Base-by-base conservation (phyloP, 306 rosid genomes). In the Notholithocarpus densiflorus region DNA sequence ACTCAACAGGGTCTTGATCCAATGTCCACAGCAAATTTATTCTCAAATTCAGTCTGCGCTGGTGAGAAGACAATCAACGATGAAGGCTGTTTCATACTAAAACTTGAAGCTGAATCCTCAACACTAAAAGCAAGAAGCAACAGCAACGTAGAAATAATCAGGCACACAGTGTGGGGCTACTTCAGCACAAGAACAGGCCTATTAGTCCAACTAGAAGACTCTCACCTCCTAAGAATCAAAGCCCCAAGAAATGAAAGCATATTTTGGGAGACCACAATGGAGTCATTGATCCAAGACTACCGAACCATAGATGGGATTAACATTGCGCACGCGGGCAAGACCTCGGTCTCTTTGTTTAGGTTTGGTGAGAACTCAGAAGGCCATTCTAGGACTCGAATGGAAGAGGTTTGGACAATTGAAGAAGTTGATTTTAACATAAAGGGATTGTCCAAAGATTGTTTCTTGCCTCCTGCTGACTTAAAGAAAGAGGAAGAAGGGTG, bases 221-320 rank as follows among this genome's bases (percentile, higher is more conserved):
- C 98, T 0, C 97, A 94, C 76, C 84, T 91, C 56, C 92, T 94
- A 24, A 84, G 89, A 80, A 91, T 94, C 76, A 89, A 88, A 73
- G 59, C 93, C 79, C 48, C 90, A 0, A 82, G 70, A 17, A 79
- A 70, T 12, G 83, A 85, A 56, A 72, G 52, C 85, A 79, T 94
- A 4, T 94, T 83, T 53, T 94, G 98, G 98, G 98, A 94, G 77
- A 94, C 97, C 74, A 92, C 87, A 68, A 94, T 92, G 98, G 97
- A 87, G 56, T 89, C 98, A 2, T 34, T 74, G 31, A 80, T 94
- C 21, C 86, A 86, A 73, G 97, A 94, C 74, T 92, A 94, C 81
- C 81, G 88, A 74, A 76, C 75, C 79, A 68, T 94, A 0, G 98
- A 94, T 34, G 95, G 92, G 17, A 77, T 92, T 5, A 89, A 81